phyloP scores from a whole-genome alignment of 345 rosid species.

The Camelina laxa region DNA sequence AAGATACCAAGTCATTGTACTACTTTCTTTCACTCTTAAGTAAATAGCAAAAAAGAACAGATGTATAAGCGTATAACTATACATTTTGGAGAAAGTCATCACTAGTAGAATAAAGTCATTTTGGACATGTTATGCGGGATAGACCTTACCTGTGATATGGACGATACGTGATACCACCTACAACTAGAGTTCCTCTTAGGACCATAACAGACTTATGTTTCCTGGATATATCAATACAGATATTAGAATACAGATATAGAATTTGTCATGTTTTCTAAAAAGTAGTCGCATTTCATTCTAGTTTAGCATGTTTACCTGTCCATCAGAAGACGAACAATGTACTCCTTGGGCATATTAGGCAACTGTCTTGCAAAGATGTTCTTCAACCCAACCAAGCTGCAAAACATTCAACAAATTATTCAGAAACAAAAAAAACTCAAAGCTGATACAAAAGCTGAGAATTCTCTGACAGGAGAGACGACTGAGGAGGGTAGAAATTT shows the following conservation, averaged over 20 bases:
- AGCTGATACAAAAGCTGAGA: conserved; percentile 1
- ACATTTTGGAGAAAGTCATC: conserved; percentile 3
- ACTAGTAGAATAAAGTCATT: conserved; percentile 3
- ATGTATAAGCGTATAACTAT: neutral
- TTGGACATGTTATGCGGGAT: neutral
- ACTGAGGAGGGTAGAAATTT: conserved; percentile 44
- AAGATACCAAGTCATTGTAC: conserved; percentile 10
- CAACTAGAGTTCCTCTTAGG: conserved; percentile 80
- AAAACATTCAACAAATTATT: conserved; percentile 23
- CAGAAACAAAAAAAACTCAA: neutral
- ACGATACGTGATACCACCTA: conserved; percentile 99
- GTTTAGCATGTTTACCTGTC: conserved; percentile 66
- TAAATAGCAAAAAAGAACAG: neutral
- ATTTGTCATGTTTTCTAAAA: neutral
- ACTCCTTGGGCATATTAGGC: conserved; percentile 99
- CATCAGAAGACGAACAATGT: conserved; percentile 98
- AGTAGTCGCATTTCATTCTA: neutral
- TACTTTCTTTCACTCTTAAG: conserved; percentile 17
- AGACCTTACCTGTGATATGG: conserved; percentile 78
- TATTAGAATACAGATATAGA: conserved; percentile 18
- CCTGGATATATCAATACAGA: conserved; percentile 62
- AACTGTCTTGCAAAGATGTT: conserved; percentile 96
- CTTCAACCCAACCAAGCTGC: conserved; percentile 97
- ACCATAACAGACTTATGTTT: conserved; percentile 99
- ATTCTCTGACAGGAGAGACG: conserved; percentile 7